These are phyloP conservation scores for Licmophora abbreviata DNA, from an alignment of 108 stramenopile genomes.

Conservation along the genomic window DNA sequence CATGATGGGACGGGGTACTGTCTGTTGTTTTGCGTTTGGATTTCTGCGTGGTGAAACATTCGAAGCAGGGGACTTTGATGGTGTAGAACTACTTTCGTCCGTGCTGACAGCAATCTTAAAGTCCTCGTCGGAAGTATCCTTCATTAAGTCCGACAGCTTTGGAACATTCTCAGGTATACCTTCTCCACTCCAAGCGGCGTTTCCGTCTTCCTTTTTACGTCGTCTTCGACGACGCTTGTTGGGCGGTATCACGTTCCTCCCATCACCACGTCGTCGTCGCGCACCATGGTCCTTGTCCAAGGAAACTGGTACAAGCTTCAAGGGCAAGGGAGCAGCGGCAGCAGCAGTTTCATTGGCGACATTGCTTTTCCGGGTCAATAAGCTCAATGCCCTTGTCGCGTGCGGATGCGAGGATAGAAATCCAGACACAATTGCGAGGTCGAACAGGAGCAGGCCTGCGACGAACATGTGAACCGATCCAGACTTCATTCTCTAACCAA, in stretches of 20 bases:
- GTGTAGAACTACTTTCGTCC: constrained; percentile 1
- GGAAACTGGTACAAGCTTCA: too few relatives aligned
- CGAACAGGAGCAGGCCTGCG: too few relatives aligned
- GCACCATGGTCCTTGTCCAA: too few relatives aligned
- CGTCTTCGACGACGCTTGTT: not conserved
- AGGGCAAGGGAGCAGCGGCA: too few relatives aligned
- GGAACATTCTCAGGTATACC: constrained; percentile 1
- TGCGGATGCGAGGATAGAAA: too few relatives aligned
- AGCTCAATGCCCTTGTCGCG: too few relatives aligned
- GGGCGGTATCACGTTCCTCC: not conserved
- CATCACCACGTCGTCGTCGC: not conserved
- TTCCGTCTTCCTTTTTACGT: constrained; percentile 1
- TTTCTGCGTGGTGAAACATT: constrained; percentile 5
- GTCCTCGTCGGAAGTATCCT: not conserved
- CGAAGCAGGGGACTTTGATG: constrained; percentile 1
- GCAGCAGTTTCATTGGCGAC: too few relatives aligned
- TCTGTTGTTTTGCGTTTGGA: constrained; percentile 4
- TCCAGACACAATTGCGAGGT: too few relatives aligned
- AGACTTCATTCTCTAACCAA: too few relatives aligned
- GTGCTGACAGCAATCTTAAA: not conserved
- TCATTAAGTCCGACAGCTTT: constrained; percentile 10
- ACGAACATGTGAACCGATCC: too few relatives aligned
- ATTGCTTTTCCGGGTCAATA: too few relatives aligned
- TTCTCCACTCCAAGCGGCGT: not conserved
- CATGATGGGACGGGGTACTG: not conserved